Conservation (phyloP, 306 rosid species). For the Prunus mira region DNA sequence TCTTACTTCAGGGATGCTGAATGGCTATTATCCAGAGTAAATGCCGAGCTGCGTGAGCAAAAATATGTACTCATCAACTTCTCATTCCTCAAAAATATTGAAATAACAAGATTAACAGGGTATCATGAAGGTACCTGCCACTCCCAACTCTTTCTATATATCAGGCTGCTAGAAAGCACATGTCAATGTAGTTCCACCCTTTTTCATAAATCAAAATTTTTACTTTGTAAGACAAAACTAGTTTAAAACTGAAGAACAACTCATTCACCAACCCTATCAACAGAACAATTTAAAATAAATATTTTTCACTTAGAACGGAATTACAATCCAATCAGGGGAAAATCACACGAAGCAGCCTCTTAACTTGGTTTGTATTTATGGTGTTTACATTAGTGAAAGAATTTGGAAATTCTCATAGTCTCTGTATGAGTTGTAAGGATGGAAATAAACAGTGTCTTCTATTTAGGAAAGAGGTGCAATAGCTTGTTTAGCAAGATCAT, state of each 20-base stretch:
- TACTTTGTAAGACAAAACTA: background rate
- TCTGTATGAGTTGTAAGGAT: constrained; percentile 4
- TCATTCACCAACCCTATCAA: background rate
- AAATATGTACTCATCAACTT: background rate
- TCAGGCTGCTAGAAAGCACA: background rate
- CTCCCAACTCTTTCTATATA: background rate
- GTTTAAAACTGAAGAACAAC: background rate
- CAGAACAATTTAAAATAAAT: background rate
- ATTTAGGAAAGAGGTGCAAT: background rate
- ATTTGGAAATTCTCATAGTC: constrained; percentile 12
- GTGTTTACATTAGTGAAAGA: background rate
- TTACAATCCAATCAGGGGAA: background rate
- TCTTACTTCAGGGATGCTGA: background rate
- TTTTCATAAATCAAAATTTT: background rate
- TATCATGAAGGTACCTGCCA: background rate
- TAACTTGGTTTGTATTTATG: background rate
- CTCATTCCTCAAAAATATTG: background rate
- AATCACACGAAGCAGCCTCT: background rate
- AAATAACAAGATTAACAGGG: background rate
- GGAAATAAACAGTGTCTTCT: constrained; percentile 5
- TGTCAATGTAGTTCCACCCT: background rate
- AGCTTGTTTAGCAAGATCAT: background rate
- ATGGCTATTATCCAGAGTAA: background rate
- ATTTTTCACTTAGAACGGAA: background rate
- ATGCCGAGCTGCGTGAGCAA: background rate